phyloP scores from a whole-genome alignment of 306 rosid species.

The Medicago arabica region DNA sequence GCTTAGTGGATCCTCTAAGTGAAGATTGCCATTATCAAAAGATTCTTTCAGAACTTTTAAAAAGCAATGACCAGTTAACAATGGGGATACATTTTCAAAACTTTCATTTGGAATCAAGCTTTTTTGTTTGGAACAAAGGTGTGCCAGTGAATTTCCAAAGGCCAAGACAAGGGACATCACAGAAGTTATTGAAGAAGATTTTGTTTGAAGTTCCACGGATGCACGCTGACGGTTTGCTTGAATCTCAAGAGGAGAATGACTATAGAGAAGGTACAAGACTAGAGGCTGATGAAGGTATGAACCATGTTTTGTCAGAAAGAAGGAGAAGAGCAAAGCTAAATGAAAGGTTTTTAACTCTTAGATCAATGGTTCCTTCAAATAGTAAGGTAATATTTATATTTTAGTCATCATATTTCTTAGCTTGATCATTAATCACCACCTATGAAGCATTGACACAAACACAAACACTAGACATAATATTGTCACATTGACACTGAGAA shows the following conservation, averaged over 20 bases:
- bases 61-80: conserved; percentile 59
- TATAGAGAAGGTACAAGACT: conserved; percentile 59
- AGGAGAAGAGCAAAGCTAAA: conserved; percentile 76
- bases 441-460: not conserved
- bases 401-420: conserved; percentile 6
- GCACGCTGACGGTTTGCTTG: conserved; percentile 56
- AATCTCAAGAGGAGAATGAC: conserved; percentile 67
- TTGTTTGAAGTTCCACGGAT: conserved; percentile 77
- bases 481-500: not conserved
- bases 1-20: conserved; percentile 48
- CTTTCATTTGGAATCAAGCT: conserved; percentile 59
- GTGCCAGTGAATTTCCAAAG: conserved; percentile 46
- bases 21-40: conserved; percentile 65
- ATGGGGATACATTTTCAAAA: conserved; percentile 53
- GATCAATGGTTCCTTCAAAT: conserved; percentile 76
- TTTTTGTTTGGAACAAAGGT: conserved; percentile 60
- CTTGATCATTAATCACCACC: not conserved
- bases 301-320: conserved; percentile 73
- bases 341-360: conserved; percentile 70
- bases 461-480: not conserved
- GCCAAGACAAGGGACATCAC: conserved; percentile 54
- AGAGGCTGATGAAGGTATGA: conserved; percentile 70
- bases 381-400: conserved; percentile 56
- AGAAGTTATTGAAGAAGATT: conserved; percentile 67
- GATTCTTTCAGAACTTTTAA: conserved; percentile 62